phyloP scores from a whole-genome alignment of 768 basidiomycete genomes.

The Gelatoporia subvermispora region DNA sequence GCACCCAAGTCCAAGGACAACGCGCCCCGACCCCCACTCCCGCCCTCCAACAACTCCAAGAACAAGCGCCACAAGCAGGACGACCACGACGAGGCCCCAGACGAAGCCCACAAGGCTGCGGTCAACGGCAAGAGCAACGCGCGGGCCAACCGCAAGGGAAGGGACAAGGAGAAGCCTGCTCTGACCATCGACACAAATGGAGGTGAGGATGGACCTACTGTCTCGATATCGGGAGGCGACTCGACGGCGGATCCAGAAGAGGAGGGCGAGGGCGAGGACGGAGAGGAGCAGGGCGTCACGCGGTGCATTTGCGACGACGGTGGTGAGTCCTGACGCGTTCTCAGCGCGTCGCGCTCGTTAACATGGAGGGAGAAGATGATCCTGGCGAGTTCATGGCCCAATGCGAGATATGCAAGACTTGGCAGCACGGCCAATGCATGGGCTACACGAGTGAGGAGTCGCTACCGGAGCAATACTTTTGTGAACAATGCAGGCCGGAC shows the following conservation, averaged over 20 bases:
- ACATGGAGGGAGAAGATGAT: slow-evolving; percentile 53
- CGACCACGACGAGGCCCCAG: slow-evolving; percentile 60
- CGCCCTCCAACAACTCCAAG: slow-evolving; percentile 25
- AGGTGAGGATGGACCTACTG: slow-evolving; percentile 18
- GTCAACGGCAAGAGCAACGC: slow-evolving; percentile 31
- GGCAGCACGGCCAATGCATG: slow-evolving; percentile 98
- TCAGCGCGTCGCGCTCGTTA: slow-evolving; percentile 1
- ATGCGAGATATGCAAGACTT: slow-evolving; percentile 94
- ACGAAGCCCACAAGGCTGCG: slow-evolving; percentile 45
- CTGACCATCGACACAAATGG: slow-evolving; percentile 22
- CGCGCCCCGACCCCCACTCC: slow-evolving; percentile 19
- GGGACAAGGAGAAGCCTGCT: slow-evolving; percentile 48
- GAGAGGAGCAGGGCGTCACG: slow-evolving; percentile 60
- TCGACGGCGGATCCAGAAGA: slow-evolving; percentile 22
- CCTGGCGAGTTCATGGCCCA: slow-evolving; percentile 95
- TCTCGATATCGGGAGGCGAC: too few relatives aligned
- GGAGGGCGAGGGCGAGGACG: slow-evolving; percentile 45
- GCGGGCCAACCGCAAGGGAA: slow-evolving; percentile 59
- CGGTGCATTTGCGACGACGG: slow-evolving; percentile 84
- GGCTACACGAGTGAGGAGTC: slow-evolving; percentile 78
- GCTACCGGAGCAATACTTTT: slow-evolving; percentile 82
- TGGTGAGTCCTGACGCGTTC: slow-evolving; percentile 42
- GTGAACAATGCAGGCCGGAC: slow-evolving; percentile 89
- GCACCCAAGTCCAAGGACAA: slow-evolving; percentile 25
- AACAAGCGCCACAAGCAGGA: slow-evolving; percentile 71